Conservation (phyloP, 768 basidiomycete species). For the Podaxis pistillaris region DNA sequence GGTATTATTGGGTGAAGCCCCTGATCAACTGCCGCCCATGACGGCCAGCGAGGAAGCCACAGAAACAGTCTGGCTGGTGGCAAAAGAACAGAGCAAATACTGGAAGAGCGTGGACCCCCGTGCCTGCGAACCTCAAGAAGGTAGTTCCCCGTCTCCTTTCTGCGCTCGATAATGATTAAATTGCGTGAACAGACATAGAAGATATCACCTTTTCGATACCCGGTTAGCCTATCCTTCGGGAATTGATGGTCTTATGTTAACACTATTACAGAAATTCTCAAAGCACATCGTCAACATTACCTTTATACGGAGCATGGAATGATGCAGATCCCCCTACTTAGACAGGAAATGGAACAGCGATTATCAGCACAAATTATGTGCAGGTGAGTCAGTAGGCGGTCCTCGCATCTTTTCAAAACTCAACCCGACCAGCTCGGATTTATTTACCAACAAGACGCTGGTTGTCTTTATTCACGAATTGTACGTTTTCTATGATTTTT, state of each 20-base stretch:
- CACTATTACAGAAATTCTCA: slow-evolving; percentile 66
- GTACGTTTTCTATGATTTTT: slow-evolving; percentile 45
- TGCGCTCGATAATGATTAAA: slow-evolving; percentile 7
- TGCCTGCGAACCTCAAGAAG: slow-evolving; percentile 78
- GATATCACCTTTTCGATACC: slow-evolving; percentile 66
- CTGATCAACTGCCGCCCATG: slow-evolving; percentile 70
- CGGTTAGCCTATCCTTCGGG: slow-evolving; percentile 35
- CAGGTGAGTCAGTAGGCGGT: slow-evolving; percentile 57
- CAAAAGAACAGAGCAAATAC: slow-evolving; percentile 82
- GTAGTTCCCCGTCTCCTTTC: slow-evolving; percentile 34
- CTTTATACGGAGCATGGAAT: slow-evolving; percentile 75
- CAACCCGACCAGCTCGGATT: slow-evolving; percentile 53
- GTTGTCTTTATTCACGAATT: slow-evolving; percentile 94
- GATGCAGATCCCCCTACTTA: slow-evolving; percentile 78
- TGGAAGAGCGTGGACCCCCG: slow-evolving; percentile 89
- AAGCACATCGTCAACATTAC: slow-evolving; percentile 83
- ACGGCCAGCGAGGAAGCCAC: slow-evolving; percentile 78
- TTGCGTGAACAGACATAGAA: slow-evolving; percentile 48
- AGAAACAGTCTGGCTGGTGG: slow-evolving; percentile 88
- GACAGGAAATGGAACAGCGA: slow-evolving; percentile 58
- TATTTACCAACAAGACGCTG: slow-evolving; percentile 74
- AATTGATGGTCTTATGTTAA: neutral
- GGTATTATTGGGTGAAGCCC: slow-evolving; percentile 87
- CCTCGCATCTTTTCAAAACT: slow-evolving; percentile 2
- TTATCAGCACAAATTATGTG: slow-evolving; percentile 86